Evolutionary conservation across 2,329 filamentous ascomycete species (phyloP).

Genomic region (Aspergillus jensenii): DNA sequence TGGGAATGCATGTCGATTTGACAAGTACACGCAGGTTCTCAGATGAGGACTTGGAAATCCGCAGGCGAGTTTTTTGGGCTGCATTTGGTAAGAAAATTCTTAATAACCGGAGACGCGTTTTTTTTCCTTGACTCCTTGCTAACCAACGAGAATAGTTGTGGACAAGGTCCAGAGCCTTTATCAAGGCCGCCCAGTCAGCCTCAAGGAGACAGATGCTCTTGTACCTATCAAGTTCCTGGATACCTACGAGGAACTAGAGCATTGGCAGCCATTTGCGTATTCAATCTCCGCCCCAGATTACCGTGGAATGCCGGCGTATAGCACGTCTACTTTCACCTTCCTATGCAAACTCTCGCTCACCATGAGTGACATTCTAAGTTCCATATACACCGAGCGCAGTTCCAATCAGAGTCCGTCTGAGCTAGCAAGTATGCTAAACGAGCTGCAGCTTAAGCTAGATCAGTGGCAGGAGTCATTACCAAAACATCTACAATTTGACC

Average conservation of each 20-base stretch:
- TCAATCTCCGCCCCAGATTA: neutral
- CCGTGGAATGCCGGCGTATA: neutral
- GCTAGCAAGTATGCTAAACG: neutral
- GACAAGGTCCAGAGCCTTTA: conserved; percentile 41
- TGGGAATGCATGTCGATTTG: conserved; percentile 44
- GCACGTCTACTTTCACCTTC: neutral
- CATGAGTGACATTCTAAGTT: neutral
- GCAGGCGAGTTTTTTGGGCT: conserved; percentile 35
- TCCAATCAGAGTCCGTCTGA: neutral
- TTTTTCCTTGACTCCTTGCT: neutral
- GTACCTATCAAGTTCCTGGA: neutral
- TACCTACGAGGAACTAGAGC: conserved; percentile 5
- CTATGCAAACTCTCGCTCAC: conserved; percentile 1
- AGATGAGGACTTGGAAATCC: conserved; percentile 30
- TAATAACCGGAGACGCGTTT: neutral
- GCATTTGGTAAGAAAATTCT: conserved; percentile 18
- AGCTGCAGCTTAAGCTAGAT: neutral
- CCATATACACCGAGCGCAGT: conserved; percentile 1
- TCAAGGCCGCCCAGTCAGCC: neutral
- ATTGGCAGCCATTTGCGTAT: neutral
- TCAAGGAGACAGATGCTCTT: neutral
- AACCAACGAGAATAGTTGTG: neutral
- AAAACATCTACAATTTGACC: neutral
- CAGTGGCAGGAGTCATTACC: neutral
- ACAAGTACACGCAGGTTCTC: conserved; percentile 9